Evolutionary conservation across 768 basidiomycete genomes (phyloP).

Genomic region (Lactifluus pinguis): DNA sequence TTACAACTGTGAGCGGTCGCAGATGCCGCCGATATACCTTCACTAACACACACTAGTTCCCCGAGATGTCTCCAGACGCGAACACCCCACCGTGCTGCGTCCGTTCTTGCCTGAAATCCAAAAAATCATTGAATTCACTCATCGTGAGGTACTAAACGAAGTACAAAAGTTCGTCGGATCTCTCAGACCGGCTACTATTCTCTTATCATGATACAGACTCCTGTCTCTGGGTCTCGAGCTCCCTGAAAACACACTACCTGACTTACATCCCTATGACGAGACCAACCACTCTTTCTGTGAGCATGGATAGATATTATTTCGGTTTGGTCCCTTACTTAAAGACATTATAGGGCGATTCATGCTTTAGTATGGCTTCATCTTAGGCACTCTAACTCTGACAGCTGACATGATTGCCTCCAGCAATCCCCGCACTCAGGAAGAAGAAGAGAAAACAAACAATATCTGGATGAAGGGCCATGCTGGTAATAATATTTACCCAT

Average conservation of each 20-base stretch:
- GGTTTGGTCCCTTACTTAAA: background rate
- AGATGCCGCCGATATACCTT: background rate
- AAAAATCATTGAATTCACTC: conserved; percentile 41
- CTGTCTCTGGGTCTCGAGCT: conserved; percentile 45
- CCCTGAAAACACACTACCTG: conserved; percentile 42
- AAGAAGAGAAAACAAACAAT: conserved; percentile 25
- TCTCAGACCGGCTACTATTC: conserved; percentile 28
- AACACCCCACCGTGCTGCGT: conserved; percentile 41
- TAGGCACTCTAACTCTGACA: background rate
- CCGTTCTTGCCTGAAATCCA: conserved; percentile 46
- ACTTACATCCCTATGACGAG: conserved; percentile 38
- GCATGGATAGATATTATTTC: background rate
- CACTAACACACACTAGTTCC: conserved; percentile 34
- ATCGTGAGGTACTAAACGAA: conserved; percentile 40
- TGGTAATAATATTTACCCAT: conserved; percentile 18
- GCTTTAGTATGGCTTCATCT: conserved; percentile 43
- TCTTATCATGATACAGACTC: conserved; percentile 27
- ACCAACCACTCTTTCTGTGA: conserved; percentile 20
- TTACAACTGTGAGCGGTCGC: conserved; percentile 43
- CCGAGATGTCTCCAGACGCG: conserved; percentile 36
- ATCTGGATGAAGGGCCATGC: conserved; percentile 34
- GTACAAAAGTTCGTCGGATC: conserved; percentile 27
- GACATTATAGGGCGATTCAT: conserved; percentile 44
- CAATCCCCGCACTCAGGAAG: conserved; percentile 28
- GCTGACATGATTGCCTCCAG: conserved; percentile 18